Evolutionary conservation across 257 asterid species (phyloP).

Genomic region (Solanum ossicruentum): DNA sequence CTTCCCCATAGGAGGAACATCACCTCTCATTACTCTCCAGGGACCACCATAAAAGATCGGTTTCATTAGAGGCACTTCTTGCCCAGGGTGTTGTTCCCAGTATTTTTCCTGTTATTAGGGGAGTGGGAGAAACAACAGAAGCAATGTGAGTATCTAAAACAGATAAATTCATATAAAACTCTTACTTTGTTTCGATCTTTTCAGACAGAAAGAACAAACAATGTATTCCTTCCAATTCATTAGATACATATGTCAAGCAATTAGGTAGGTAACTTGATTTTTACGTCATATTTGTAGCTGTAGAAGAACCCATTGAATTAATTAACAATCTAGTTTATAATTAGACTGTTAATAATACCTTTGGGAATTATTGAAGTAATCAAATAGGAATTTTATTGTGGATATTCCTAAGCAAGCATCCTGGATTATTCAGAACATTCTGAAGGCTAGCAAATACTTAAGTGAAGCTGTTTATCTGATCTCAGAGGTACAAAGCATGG

Average conservation of each 20-base stretch:
- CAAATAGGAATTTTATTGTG: no score
- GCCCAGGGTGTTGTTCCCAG: conserved; percentile 94
- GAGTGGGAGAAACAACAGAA: neutral
- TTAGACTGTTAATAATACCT: neutral
- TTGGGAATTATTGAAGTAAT: no score
- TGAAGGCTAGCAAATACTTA: no score
- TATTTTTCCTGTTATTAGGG: conserved; percentile 52
- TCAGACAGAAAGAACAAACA: neutral
- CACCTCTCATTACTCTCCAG: conserved; percentile 84
- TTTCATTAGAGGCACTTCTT: conserved; percentile 72
- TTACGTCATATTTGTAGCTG: neutral
- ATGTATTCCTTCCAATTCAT: neutral
- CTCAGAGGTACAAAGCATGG: no score
- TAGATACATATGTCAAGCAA: neutral
- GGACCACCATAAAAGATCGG: conserved; percentile 85
- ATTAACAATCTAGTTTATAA: neutral
- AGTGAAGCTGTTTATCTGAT: no score
- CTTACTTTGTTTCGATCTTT: neutral
- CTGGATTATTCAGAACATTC: no score
- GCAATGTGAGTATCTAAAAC: neutral
- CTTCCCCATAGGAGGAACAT: conserved; percentile 35
- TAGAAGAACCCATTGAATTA: neutral
- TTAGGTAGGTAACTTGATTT: neutral
- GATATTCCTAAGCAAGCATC: no score
- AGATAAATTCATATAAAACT: neutral